Evolutionary conservation across 192 early-diverging fungal species (phyloP), one percentile per base, ranked within the genome.

Genomic region (Mortierella hygrophila): DNA sequence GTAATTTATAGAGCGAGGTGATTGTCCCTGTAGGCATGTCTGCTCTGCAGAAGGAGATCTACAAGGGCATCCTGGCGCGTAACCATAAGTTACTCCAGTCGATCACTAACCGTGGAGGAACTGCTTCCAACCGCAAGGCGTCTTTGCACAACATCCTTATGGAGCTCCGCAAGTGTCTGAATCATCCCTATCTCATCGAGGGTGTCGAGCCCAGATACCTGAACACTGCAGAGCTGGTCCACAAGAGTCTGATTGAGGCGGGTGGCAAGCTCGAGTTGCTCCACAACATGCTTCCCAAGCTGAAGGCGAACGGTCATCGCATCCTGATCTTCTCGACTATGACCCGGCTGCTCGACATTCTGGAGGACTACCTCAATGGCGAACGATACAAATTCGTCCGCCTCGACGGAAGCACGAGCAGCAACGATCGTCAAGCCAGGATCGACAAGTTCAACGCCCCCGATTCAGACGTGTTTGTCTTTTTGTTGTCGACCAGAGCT

Each of bases 241-340:
- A 93, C 26, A 83, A 90, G 35, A 87, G 84, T 35, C 77, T 96
- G n/a, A 92, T 96, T 49, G 93, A 93, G 37, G 81, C 93, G 3
- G 90, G 93, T 71, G 94, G 88, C 16, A 96, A 97, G 77, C 78
- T 97, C 38, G 76, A 88, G 38, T 76, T 97, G 1, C 87, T 97
- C 11, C 83, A 93, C 70, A 88, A 88, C 54, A 95, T 97, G 93
- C 75, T 96, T 3, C 89, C 88, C 0, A 93, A 95, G 78, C 75
- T 97, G 37, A 90, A 93, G 65, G 88, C 77, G 21, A 74, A 88
- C 15, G 90, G 93, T 1, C 90, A 95, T 85, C 89, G 93, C 21
- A 90, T 98, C 0, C 83, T 99, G 7, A 83, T 99, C 35, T 99
- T 99, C 79, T 93, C 93, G 68, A 96, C 97, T 81, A 97, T 98